Evolutionary conservation across 2,329 filamentous ascomycete genomes (phyloP), one percentile per base, ranked within the genome.

Genomic region (Aureobasidium sp.): DNA sequence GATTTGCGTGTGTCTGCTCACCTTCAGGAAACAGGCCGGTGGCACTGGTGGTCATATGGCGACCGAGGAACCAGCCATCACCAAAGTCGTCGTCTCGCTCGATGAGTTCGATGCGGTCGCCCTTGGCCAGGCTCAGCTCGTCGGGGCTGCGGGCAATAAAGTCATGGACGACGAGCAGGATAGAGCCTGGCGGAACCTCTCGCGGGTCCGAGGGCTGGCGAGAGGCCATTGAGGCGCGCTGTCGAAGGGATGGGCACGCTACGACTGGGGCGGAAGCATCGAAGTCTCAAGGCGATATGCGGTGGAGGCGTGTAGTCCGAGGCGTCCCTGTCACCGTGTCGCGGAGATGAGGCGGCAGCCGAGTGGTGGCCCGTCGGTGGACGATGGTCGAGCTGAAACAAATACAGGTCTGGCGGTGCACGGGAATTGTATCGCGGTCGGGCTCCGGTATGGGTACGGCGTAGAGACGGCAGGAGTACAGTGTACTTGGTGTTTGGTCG

Each of bases 131-230:
- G 68, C 85, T 95, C 71, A 99, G 81, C 80, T 99, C 94, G 76
- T 99, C 94, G 62, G 90, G 88, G 74, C 91, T 95, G 67, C 94
- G 86, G 62, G 93, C 92, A 68, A 86, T 80, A 74, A 99, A 97
- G 76, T 97, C 91, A 77, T 99, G 86, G 68, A 90, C 86, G 64
- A 89, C 87, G 66, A 89, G 74, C 67, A 90, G 75, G 52, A 85
- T 69, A 22, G 68, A 67, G 47, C 73, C 73, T 1, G 72, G 67
- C 19, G 64, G 65, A 39, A 71, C 70, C 39, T 69, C 53, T 29
- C 58, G 61, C 8, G 64, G 59, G 45, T 64, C 61, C 47, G 35
- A 52, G 24, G 54, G 33, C 39, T 53, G 61, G 22, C 61, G 53
- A 31, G 54, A 27, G 29, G 61, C 61, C 61, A 63, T 63, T 11